phyloP scores from a whole-genome alignment of 2,329 filamentous ascomycete species.

The Coniella vitis region DNA sequence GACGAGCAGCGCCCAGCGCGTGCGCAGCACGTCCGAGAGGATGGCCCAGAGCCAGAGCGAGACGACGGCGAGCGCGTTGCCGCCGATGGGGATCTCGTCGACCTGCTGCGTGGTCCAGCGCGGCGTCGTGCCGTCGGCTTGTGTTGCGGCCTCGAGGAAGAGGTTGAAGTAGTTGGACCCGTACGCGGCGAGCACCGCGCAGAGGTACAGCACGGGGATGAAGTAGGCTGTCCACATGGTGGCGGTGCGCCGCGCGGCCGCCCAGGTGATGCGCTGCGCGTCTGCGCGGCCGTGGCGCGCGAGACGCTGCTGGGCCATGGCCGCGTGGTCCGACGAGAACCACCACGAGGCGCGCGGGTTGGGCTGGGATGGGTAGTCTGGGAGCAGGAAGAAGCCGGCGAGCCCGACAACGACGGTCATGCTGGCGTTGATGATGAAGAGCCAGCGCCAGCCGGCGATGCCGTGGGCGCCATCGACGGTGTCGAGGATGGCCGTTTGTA shows the following conservation, averaged over 20 bases:
- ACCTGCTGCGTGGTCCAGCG: slow-evolving; percentile 37
- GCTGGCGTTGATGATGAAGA: slow-evolving; percentile 50
- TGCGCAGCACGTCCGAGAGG: slow-evolving; percentile 41
- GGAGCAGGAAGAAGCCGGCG: slow-evolving; percentile 42
- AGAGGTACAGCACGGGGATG: slow-evolving; percentile 36
- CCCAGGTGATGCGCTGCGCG: slow-evolving; percentile 38
- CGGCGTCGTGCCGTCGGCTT: slow-evolving; percentile 33
- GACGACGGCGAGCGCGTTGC: slow-evolving; percentile 39
- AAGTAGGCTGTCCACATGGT: slow-evolving; percentile 38
- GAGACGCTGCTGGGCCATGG: slow-evolving; percentile 36
- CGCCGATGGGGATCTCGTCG: slow-evolving; percentile 42
- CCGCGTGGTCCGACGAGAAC: slow-evolving; percentile 35
- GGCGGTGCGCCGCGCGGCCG: slow-evolving; percentile 36
- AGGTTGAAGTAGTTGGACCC: slow-evolving; percentile 40
- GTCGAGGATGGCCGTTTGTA: slow-evolving; percentile 46
- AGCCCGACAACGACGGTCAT: slow-evolving; percentile 47
- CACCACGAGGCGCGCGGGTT: slow-evolving; percentile 36
- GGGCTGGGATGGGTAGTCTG: slow-evolving; percentile 34
- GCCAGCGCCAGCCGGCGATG: slow-evolving; percentile 44
- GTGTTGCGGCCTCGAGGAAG: slow-evolving; percentile 33
- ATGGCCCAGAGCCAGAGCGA: slow-evolving; percentile 50
- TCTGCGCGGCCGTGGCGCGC: slow-evolving; percentile 37
- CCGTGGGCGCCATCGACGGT: slow-evolving; percentile 42
- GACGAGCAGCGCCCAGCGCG: slow-evolving; percentile 44
- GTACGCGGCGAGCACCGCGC: slow-evolving; percentile 38